Conservation (phyloP, 176 grass and related monocot genomes). For the Musa schizocarpa region DNA sequence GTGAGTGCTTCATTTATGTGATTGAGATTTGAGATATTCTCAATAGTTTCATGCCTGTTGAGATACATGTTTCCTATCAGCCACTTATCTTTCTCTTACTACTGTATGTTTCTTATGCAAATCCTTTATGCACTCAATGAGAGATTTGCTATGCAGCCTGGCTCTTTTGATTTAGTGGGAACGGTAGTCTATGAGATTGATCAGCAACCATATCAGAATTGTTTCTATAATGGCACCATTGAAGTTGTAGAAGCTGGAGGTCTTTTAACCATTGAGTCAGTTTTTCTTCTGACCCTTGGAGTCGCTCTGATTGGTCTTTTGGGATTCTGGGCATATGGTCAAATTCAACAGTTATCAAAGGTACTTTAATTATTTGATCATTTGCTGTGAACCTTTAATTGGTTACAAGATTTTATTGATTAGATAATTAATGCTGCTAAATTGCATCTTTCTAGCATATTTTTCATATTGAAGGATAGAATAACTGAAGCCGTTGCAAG, state of each 20-base stretch:
- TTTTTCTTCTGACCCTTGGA: constrained; percentile 95
- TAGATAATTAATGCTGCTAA: no score
- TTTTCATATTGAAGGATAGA: no score
- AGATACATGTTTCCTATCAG: not conserved
- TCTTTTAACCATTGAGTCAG: constrained; percentile 81
- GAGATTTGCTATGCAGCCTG: constrained; percentile 52
- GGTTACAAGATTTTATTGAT: no score
- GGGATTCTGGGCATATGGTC: constrained; percentile 84
- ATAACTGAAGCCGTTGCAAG: no score
- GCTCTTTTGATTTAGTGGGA: constrained; percentile 87
- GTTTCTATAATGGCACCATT: constrained; percentile 90
- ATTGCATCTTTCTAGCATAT: no score
- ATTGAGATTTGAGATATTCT: not conserved
- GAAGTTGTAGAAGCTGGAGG: constrained; percentile 87
- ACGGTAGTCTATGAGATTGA: constrained; percentile 91
- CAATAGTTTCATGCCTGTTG: not conserved
- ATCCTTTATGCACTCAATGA: not conserved
- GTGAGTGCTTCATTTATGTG: constrained; percentile 20
- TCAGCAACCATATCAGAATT: constrained; percentile 65
- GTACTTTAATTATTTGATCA: constrained; percentile 26
- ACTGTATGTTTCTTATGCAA: not conserved
- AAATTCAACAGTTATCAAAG: constrained; percentile 88
- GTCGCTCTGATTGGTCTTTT: constrained; percentile 58
- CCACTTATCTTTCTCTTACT: not conserved
- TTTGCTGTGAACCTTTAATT: no score